phyloP scores from a whole-genome alignment of 345 rosid genomes.

The Eucalyptus erythrocorys region DNA sequence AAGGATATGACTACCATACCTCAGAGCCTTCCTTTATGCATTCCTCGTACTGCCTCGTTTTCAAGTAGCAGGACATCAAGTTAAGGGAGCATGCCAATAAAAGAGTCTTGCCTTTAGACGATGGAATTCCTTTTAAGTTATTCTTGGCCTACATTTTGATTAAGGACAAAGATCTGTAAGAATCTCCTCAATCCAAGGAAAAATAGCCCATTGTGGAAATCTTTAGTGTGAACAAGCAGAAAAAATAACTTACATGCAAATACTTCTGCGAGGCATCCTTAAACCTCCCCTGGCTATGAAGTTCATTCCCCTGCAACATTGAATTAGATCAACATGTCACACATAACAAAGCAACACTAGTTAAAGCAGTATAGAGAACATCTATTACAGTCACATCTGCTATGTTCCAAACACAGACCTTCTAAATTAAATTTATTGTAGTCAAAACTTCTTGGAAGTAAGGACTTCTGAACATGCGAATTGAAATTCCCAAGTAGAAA shows the following conservation, averaged over 20 bases:
- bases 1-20: slow-evolving; percentile 24
- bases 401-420: background rate
- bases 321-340: background rate
- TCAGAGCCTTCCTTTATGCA: slow-evolving; percentile 85
- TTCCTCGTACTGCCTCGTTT: slow-evolving; percentile 50
- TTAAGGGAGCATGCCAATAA: slow-evolving; percentile 80
- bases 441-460: background rate
- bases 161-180: background rate
- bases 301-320: slow-evolving; percentile 67
- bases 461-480: background rate
- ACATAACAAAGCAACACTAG: background rate
- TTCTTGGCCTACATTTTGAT: slow-evolving; percentile 56
- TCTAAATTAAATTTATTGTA: background rate
- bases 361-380: background rate
- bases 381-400: background rate
- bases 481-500: background rate
- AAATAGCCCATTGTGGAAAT: background rate
- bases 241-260: slow-evolving; percentile 45
- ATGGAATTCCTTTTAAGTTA: slow-evolving; percentile 56
- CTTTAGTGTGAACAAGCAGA: background rate
- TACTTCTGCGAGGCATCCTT: slow-evolving; percentile 68
- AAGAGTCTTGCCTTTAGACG: slow-evolving; percentile 51
- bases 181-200: background rate
- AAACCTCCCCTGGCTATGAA: slow-evolving; percentile 74
- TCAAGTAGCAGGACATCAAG: slow-evolving; percentile 94